A percentile compares a stretch with the other conserved stretches of the same genome.
Evolutionary conservation across 306 rosid genomes (phyloP).

Genomic region (Benincasa hispida): DNA sequence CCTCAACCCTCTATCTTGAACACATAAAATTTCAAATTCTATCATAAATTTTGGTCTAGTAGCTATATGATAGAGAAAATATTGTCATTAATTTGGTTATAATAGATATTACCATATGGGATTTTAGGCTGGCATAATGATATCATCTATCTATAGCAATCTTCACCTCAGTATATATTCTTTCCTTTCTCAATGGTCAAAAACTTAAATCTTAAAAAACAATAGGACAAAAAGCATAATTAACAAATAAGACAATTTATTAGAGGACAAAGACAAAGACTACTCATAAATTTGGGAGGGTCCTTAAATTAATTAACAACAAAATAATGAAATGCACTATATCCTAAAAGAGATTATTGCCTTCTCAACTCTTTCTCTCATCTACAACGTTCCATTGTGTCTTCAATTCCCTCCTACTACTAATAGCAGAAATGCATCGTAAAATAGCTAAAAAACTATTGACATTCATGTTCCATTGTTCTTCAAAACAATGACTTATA

Average conservation of each 20-base stretch:
- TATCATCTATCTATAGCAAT: neutral
- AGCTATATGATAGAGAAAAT: neutral
- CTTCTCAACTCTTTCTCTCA: neutral
- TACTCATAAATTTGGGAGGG: neutral
- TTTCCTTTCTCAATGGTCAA: neutral
- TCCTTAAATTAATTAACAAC: neutral
- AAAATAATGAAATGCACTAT: neutral
- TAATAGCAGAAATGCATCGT: neutral
- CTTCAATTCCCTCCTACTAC: neutral
- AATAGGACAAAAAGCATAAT: neutral
- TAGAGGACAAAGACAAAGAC: neutral
- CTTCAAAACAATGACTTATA: neutral
- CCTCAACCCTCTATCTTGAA: neutral
- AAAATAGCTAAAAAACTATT: neutral
- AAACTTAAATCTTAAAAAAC: neutral
- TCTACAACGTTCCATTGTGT: neutral
- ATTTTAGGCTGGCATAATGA: too few relatives aligned
- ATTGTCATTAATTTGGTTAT: neutral
- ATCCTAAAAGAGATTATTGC: neutral
- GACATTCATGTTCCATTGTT: neutral
- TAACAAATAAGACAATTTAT: neutral
- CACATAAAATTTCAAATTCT: constrained; percentile 1
- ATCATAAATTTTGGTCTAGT: neutral
- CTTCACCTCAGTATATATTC: neutral
- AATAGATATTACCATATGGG: too few relatives aligned